Evolutionary conservation across 108 stramenopile species (phyloP).

Genomic region (Cyclotella kingstonii): DNA sequence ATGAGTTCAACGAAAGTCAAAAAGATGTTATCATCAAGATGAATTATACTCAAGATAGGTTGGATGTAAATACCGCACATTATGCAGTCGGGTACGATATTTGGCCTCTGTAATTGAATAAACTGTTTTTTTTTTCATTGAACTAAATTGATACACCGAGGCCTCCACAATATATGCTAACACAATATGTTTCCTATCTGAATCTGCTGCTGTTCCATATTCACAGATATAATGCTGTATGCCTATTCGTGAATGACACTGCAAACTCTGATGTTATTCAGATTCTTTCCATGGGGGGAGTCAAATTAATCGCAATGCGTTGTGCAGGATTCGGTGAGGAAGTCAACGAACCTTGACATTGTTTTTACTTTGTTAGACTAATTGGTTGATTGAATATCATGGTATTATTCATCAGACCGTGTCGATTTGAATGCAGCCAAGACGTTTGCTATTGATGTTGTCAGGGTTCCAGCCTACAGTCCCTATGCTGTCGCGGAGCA

Average conservation of each 20-base stretch:
- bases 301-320: slow-evolving; percentile 67
- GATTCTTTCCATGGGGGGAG: slow-evolving; percentile 55
- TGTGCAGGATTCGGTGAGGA: slow-evolving; percentile 72
- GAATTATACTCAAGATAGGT: slow-evolving; percentile 62
- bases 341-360: too few relatives aligned
- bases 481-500: slow-evolving; percentile 86
- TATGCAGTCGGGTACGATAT: slow-evolving; percentile 55
- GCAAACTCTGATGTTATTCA: slow-evolving; percentile 52
- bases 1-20: slow-evolving; percentile 42
- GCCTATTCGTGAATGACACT: slow-evolving; percentile 80
- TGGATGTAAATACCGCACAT: slow-evolving; percentile 39
- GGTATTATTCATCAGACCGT: too few relatives aligned
- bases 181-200: too few relatives aligned
- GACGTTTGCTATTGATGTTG: slow-evolving; percentile 61
- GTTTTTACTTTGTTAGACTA: too few relatives aligned
- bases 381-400: too few relatives aligned
- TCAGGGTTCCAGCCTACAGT: slow-evolving; percentile 77
- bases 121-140: too few relatives aligned
- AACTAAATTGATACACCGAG: too few relatives aligned
- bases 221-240: slow-evolving; percentile 57
- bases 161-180: too few relatives aligned
- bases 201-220: neutral
- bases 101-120: too few relatives aligned
- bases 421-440: slow-evolving; percentile 71
- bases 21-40: slow-evolving; percentile 45